Evolutionary conservation across 805 yeast species (phyloP).

Genomic region (Wickerhamiella cacticola): DNA sequence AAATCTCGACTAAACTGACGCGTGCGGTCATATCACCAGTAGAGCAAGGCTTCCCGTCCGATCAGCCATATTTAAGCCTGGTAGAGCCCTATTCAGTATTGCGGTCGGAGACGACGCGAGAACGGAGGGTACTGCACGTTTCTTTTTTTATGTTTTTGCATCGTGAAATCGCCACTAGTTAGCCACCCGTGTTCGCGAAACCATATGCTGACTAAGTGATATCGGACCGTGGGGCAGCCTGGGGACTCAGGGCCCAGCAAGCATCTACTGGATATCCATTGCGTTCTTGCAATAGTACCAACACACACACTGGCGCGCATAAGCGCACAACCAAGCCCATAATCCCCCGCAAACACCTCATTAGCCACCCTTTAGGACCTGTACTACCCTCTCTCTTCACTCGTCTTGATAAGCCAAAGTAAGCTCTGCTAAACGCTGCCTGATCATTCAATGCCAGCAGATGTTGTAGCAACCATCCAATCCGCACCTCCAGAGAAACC

Average conservation of each 20-base stretch:
- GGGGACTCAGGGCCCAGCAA: too few relatives aligned
- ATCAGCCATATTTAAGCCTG: constrained; percentile 1
- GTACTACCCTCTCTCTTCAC: too few relatives aligned
- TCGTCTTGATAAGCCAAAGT: not conserved
- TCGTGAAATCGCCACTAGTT: too few relatives aligned
- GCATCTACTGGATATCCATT: too few relatives aligned
- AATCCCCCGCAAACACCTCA: too few relatives aligned
- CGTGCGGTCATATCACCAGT: not conserved
- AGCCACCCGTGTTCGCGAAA: too few relatives aligned
- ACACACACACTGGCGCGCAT: too few relatives aligned
- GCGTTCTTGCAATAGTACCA: too few relatives aligned
- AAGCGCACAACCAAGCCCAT: too few relatives aligned
- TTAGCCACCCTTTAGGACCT: too few relatives aligned
- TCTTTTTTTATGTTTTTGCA: not conserved
- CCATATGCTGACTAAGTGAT: too few relatives aligned
- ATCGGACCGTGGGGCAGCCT: too few relatives aligned
- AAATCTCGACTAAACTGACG: not conserved
- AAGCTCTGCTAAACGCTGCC: not conserved
- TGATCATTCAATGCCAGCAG: not conserved
- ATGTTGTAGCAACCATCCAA: not conserved
- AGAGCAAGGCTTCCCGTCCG: not conserved
- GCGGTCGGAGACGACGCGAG: constrained; percentile 6
- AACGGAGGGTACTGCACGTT: constrained; percentile 4
- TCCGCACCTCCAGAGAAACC: not conserved
- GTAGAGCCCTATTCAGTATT: constrained; percentile 2